These are phyloP conservation scores for Hypoxylon sp. DNA, from an alignment of 2,329 filamentous ascomycete genomes.

Conservation along the genomic window DNA sequence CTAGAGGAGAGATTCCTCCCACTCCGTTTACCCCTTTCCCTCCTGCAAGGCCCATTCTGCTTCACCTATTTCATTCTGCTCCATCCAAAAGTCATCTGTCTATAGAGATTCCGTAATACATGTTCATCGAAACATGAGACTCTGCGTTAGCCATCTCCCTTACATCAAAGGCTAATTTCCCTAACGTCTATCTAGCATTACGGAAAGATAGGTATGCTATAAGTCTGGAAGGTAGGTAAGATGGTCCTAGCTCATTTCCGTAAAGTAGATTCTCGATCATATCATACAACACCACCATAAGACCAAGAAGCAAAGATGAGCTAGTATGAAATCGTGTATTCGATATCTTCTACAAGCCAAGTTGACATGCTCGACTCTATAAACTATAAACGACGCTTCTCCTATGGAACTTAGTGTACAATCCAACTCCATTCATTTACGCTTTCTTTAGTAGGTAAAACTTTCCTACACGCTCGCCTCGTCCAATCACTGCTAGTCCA, in stretches of 20 bases:
- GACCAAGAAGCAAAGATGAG: neutral
- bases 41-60: neutral
- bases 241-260: too few species aligned
- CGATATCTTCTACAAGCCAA: conserved; percentile 2
- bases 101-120: too few species aligned
- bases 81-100: too few species aligned
- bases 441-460: neutral
- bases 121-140: too few species aligned
- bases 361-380: neutral
- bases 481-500: neutral
- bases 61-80: neutral
- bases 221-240: too few species aligned
- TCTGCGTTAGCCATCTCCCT: too few species aligned
- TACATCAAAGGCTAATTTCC: too few species aligned
- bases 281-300: neutral
- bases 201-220: too few species aligned
- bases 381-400: neutral
- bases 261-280: neutral
- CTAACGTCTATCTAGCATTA: too few species aligned
- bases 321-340: conserved; percentile 10
- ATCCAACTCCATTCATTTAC: neutral
- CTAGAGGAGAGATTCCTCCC: neutral
- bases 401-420: conserved; percentile 16
- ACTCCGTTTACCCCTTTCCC: neutral
- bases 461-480: neutral